Percentiles rank a stretch among this genome's conserved stretches.
Conservation (phyloP, 148 eudicot genomes). For the Spergularia bocconei region DNA sequence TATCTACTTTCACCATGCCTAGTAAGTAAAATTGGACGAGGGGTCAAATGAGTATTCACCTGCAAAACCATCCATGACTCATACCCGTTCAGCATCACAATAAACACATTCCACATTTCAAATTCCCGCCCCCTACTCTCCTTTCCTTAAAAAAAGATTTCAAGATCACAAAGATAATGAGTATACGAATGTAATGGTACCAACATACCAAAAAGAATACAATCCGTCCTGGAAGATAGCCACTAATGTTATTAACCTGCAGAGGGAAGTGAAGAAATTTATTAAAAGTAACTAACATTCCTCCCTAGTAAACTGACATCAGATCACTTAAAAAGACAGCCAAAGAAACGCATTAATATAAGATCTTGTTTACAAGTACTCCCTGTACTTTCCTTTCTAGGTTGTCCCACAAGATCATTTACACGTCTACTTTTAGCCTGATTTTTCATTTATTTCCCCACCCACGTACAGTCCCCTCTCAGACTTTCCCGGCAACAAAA, state of each 20-base stretch:
- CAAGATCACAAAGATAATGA: background rate
- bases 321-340: too few species aligned
- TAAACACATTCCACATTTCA: background rate
- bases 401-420: too few species aligned
- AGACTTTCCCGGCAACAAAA: too few species aligned
- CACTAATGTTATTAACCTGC: slow-evolving; percentile 98
- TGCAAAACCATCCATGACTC: slow-evolving; percentile 25
- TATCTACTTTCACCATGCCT: slow-evolving; percentile 93
- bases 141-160: background rate
- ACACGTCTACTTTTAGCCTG: too few species aligned
- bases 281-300: slow-evolving; percentile 7
- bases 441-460: too few species aligned
- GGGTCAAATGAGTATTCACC: slow-evolving; percentile 93
- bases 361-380: too few species aligned
- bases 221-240: slow-evolving; percentile 97
- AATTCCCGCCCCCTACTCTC: background rate
- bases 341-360: too few species aligned
- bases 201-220: slow-evolving; percentile 95
- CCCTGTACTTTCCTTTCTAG: too few species aligned
- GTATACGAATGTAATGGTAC: background rate
- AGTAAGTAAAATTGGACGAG: slow-evolving; percentile 94
- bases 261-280: background rate
- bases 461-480: too few species aligned
- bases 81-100: background rate
- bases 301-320: slow-evolving; percentile 3